phyloP scores from a whole-genome alignment of 306 rosid genomes.

The Urtica urens region DNA sequence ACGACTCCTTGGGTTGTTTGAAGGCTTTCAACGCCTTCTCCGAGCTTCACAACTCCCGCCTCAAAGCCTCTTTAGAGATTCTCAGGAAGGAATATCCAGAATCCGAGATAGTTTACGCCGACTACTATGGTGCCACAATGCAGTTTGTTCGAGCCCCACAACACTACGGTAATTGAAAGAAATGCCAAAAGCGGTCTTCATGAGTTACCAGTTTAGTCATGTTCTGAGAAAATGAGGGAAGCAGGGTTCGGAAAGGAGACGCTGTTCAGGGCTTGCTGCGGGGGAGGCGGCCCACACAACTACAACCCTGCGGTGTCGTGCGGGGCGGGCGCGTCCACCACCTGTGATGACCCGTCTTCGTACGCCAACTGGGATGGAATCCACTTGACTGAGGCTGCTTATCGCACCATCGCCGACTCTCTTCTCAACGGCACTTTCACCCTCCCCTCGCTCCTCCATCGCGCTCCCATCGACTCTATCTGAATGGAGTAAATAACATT shows the following conservation, averaged over 20 bases:
- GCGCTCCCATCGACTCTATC: no score
- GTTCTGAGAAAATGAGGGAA: background rate
- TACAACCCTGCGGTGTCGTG: conserved; percentile 46
- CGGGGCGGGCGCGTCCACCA: conserved; percentile 34
- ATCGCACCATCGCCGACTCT: conserved; percentile 33
- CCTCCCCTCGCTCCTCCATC: conserved; percentile 23
- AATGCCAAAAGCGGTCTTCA: no score
- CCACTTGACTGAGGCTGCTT: conserved; percentile 60
- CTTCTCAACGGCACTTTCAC: conserved; percentile 35
- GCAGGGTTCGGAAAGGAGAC: conserved; percentile 31
- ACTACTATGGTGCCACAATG: conserved; percentile 45
- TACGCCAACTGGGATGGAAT: conserved; percentile 56
- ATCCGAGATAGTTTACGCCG: conserved; percentile 45
- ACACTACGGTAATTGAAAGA: conserved; percentile 26
- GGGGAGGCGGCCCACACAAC: conserved; percentile 71
- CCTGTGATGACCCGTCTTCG: conserved; percentile 35
- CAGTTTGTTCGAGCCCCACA: conserved; percentile 36
- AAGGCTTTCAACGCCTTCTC: conserved; percentile 41
- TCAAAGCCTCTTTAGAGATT: conserved; percentile 24
- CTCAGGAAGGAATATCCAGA: conserved; percentile 33
- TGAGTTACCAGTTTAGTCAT: no score
- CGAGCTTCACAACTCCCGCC: conserved; percentile 37
- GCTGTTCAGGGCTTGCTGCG: conserved; percentile 37
- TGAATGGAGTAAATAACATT: no score
- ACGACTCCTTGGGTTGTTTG: conserved; percentile 51